Evolutionary conservation across 768 basidiomycete species (phyloP).

Genomic region (Lactifluus piperatus): DNA sequence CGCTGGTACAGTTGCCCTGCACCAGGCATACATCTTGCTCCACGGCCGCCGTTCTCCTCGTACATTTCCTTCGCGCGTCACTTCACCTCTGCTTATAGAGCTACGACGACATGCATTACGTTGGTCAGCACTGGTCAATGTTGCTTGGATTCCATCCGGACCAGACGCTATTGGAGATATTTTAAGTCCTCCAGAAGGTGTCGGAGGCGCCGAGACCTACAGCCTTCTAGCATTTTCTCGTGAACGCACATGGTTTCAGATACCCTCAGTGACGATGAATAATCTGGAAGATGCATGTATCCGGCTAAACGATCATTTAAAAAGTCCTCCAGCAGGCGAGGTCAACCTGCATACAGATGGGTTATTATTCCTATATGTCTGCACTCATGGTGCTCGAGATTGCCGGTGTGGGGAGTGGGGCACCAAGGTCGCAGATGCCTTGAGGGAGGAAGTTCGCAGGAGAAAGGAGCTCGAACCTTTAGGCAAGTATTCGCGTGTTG

Average conservation of each 20-base stretch:
- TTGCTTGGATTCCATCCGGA: slow-evolving; percentile 44
- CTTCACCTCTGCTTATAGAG: slow-evolving; percentile 37
- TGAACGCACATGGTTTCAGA: slow-evolving; percentile 38
- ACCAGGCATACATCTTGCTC: slow-evolving; percentile 17
- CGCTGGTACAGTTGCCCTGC: slow-evolving; percentile 15
- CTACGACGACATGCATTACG: slow-evolving; percentile 36
- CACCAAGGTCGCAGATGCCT: slow-evolving; percentile 41
- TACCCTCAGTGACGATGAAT: slow-evolving; percentile 39
- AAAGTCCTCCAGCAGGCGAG: neutral
- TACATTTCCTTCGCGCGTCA: slow-evolving; percentile 10
- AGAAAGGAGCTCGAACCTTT: slow-evolving; percentile 20
- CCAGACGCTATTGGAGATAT: slow-evolving; percentile 18
- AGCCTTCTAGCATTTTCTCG: slow-evolving; percentile 46
- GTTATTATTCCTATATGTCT: slow-evolving; percentile 50
- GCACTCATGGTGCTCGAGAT: slow-evolving; percentile 71
- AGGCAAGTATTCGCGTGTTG: slow-evolving; percentile 27
- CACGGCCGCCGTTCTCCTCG: slow-evolving; percentile 8
- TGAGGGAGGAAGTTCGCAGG: slow-evolving; percentile 43
- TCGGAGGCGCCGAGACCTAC: slow-evolving; percentile 24
- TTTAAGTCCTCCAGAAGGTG: slow-evolving; percentile 17
- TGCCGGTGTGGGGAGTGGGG: slow-evolving; percentile 72
- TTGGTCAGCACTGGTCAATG: slow-evolving; percentile 53
- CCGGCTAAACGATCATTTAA: slow-evolving; percentile 21
- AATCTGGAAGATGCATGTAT: slow-evolving; percentile 43
- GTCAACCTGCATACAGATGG: slow-evolving; percentile 19